Evolutionary conservation across 495 filamentous ascomycete genomes (phyloP).

Genomic region (Aspergillus taichungensis): DNA sequence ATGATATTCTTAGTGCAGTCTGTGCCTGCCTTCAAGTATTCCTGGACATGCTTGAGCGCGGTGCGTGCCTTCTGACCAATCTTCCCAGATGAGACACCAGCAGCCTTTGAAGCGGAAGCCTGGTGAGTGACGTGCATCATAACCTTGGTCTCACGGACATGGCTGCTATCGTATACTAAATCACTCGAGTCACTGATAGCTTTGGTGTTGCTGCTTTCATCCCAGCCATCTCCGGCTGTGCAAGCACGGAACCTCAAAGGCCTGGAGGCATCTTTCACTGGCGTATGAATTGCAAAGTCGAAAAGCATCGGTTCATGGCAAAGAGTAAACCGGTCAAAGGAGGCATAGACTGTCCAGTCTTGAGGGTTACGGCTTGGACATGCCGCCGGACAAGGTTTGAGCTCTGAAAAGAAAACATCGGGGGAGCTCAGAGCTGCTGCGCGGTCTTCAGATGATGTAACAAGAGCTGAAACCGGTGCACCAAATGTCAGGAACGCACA

Average conservation of each 20-base stretch:
- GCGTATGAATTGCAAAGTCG: constrained; percentile 12
- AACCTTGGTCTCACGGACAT: too few relatives aligned
- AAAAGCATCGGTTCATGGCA: constrained; percentile 14
- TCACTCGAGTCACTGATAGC: neutral
- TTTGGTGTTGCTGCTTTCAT: constrained; percentile 1
- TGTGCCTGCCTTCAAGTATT: neutral
- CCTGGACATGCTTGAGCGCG: neutral
- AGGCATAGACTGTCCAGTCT: constrained; percentile 14
- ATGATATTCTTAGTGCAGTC: neutral
- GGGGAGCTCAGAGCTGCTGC: neutral
- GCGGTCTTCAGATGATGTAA: too few relatives aligned
- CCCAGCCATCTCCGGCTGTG: constrained; percentile 1
- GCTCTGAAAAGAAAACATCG: constrained; percentile 1
- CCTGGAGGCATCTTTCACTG: constrained; percentile 6
- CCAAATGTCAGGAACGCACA: too few relatives aligned
- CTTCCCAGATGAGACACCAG: too few relatives aligned
- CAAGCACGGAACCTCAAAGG: constrained; percentile 8
- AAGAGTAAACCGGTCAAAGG: constrained; percentile 2
- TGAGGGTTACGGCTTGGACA: constrained; percentile 1
- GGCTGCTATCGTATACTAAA: too few relatives aligned
- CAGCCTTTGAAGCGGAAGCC: too few relatives aligned
- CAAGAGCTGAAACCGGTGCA: too few relatives aligned
- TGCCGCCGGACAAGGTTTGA: constrained; percentile 6
- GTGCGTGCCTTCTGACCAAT: too few relatives aligned
- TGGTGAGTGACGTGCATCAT: too few relatives aligned